Evolutionary conservation across 768 basidiomycete genomes (phyloP).

Genomic region (Collybiopsis luxurians): DNA sequence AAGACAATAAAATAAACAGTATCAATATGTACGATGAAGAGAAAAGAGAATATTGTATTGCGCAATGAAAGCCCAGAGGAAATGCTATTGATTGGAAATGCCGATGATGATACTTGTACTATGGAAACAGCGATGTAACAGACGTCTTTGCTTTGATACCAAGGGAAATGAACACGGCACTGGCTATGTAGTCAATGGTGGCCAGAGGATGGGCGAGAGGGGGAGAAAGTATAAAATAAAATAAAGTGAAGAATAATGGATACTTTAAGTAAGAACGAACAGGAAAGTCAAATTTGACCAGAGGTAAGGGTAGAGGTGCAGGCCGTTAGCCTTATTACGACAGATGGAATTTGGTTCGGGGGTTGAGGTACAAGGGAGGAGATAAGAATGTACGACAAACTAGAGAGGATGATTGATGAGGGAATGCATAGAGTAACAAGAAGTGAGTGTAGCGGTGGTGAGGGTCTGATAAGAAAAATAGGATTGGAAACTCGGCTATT

Average conservation of each 20-base stretch:
- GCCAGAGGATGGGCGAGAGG: conserved; percentile 22
- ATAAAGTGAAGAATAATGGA: conserved; percentile 88
- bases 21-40: conserved; percentile 7
- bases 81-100: conserved; percentile 6
- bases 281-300: conserved; percentile 21
- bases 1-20: conserved; percentile 8
- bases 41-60: conserved; percentile 6
- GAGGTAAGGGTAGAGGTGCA: conserved; percentile 31
- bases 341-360: background rate
- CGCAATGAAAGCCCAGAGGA: conserved; percentile 5
- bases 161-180: conserved; percentile 5
- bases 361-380: no score
- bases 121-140: conserved; percentile 9
- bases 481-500: conserved; percentile 1
- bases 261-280: conserved; percentile 54
- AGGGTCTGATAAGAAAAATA: background rate
- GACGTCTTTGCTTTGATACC: conserved; percentile 9
- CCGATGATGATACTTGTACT: conserved; percentile 9
- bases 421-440: conserved; percentile 51
- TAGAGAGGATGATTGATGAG: conserved; percentile 49
- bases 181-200: background rate
- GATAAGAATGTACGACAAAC: conserved; percentile 35
- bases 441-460: conserved; percentile 8
- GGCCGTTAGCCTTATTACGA: background rate
- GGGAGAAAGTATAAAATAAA: conserved; percentile 37